phyloP scores from a whole-genome alignment of 176 grass and related monocot species.

The Carex kokanica region DNA sequence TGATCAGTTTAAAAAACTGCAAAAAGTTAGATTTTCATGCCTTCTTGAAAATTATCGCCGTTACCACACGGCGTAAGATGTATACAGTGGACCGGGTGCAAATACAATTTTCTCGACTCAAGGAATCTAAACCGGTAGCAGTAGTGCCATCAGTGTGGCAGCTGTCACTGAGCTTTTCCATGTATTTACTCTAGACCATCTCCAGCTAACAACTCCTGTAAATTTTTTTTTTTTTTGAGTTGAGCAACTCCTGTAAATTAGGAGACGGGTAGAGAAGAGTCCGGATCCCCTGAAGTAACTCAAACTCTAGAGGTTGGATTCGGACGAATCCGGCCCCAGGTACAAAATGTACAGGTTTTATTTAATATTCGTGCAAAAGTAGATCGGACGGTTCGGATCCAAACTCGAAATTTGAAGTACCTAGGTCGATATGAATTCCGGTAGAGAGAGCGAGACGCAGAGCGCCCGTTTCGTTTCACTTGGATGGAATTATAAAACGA shows the following conservation, averaged over 20 bases:
- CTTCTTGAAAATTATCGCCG: background rate
- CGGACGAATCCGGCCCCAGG: too few species aligned
- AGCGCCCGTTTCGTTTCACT: background rate
- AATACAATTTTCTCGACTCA: background rate
- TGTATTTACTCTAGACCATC: background rate
- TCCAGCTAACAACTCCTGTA: slow-evolving; percentile 5
- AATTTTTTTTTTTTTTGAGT: background rate
- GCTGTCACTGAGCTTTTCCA: background rate
- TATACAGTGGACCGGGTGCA: background rate
- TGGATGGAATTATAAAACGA: background rate
- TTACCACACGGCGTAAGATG: background rate
- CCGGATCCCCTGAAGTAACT: too few species aligned
- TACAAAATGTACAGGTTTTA: too few species aligned
- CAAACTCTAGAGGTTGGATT: too few species aligned
- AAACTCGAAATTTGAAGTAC: background rate
- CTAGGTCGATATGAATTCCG: too few species aligned
- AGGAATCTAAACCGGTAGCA: slow-evolving; percentile 14
- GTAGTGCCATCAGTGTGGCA: background rate
- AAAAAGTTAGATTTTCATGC: background rate
- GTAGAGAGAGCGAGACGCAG: too few species aligned
- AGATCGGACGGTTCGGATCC: too few species aligned
- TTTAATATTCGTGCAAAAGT: too few species aligned
- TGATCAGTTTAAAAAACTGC: too few species aligned
- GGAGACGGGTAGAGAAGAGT: background rate
- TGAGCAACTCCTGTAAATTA: background rate